Evolutionary conservation across 2,329 filamentous ascomycete species (phyloP), one percentile per base, ranked within the genome.

Genomic region (Botryotinia narcissicola): DNA sequence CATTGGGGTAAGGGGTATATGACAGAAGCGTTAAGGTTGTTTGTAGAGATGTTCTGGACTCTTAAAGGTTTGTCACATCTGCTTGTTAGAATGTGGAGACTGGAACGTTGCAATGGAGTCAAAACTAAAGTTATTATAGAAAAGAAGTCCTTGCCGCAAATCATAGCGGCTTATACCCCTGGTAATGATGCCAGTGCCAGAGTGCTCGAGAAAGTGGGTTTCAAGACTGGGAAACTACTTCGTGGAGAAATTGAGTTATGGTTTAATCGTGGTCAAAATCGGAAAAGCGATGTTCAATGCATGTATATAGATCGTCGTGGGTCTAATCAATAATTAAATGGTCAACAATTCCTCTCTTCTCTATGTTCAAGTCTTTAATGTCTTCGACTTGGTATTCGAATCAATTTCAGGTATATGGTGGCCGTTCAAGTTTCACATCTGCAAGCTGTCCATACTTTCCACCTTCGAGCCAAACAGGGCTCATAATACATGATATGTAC

Each of bases 201-300:
- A 59, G 75, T 78, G 16, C 64, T 79, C 16, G 42, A 74, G 63
- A 78, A 78, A 66, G 61, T 68, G 12, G 76, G 77, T 2, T 78
- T 78, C 54, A 44, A 59, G 25, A 76, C 75, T 40, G 74, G 70
- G 1, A 63, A 75, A 37, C 61, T 73, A 25, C 60, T 60, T 12
- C 71, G 72, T 54, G 73, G 64, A 7, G 57, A 64, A 9, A 70
- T 73, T 60, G 64, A 73, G 32, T n/a, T 63, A 25, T 64, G 48
- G 32, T 48, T 44, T 32, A 6, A 73, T 59, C 42, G 29, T 42
- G 32, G 44, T 29, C 25, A 62, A 20, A 44, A 32, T 5, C 35
- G 25, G 18, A 70, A 63, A 54, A 57, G 57, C 35, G 71, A 70
- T 70, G 57, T 73, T 42, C 48, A 46, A 35, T 8, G 42, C 20